Evolutionary conservation across 2,329 filamentous ascomycete genomes (phyloP), one percentile per base, ranked within the genome.

Genomic region (Harringtonia lauricola): DNA sequence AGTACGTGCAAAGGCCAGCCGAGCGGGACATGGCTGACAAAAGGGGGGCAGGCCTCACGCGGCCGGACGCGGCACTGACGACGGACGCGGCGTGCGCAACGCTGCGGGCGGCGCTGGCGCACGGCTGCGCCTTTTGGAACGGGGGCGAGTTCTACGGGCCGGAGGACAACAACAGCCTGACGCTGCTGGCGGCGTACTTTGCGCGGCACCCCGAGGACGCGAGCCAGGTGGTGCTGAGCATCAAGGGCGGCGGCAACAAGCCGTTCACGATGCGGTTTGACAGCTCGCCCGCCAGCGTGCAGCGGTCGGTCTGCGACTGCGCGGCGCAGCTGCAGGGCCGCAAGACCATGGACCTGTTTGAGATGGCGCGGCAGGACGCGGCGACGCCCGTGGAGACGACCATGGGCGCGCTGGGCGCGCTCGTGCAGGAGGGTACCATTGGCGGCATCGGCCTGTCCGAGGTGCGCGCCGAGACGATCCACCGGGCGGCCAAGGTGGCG

Each of bases 101-200:
- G 12, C 65, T 83, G 59, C 71, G 71, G 51, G 66, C 71, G 17
- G 64, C 76, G 7, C 56, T 79, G 13, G 50, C 59, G 21, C 56
- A 56, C 12, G 65, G 48, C 44, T 62, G 60, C 53, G 70, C 61
- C 48, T 63, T 71, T 44, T 83, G 78, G 76, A 82, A 81, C 52
- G 77, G 66, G 31, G 79, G 69, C 49, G 76, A 82, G 54, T 72
- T 83, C 55, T 85, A 85, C 60, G 80, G 80, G 33, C 63, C 66
- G 0, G 68, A 71, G 1, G 64, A 74, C 18, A 67, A 67, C 53
- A 80, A 82, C 61, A 64, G 68, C 3, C 58, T 80, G 48, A 71
- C 73, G 19, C 61, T 84, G 9, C 60, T 84, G 26, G 69, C 74
- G 47, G 64, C 67, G 22, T 84, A 83, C 61, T 81, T 84, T 54